Conservation (phyloP, 192 early-diverging fungal species). For the Helicostylum pulchrum region DNA sequence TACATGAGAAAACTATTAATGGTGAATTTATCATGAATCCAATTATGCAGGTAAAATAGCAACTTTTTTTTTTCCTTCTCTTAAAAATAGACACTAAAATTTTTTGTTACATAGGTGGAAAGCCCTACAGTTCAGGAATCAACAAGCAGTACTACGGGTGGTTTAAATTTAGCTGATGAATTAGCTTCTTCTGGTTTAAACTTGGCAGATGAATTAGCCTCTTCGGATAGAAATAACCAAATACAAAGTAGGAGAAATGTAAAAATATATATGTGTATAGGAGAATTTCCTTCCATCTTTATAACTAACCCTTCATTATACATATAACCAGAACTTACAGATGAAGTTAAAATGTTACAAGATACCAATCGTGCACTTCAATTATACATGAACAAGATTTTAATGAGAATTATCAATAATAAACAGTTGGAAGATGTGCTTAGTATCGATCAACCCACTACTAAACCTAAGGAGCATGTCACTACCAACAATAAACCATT, state of each 20-base stretch:
- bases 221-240: too few relatives aligned
- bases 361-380: slow-evolving; percentile 68
- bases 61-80: background rate
- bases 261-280: too few relatives aligned
- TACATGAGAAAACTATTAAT: slow-evolving; percentile 79
- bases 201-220: background rate
- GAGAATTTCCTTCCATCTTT: too few relatives aligned
- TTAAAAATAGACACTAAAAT: background rate
- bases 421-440: slow-evolving; percentile 48
- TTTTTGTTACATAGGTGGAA: slow-evolving; percentile 5
- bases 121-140: background rate
- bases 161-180: slow-evolving; percentile 38
- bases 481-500: background rate
- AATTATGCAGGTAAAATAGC: slow-evolving; percentile 51
- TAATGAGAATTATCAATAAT: slow-evolving; percentile 68
- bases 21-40: slow-evolving; percentile 69
- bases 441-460: slow-evolving; percentile 32
- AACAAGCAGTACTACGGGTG: slow-evolving; percentile 13
- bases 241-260: too few relatives aligned
- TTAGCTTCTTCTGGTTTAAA: slow-evolving; percentile 25
- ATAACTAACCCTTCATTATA: too few relatives aligned
- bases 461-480: slow-evolving; percentile 19
- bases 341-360: slow-evolving; percentile 55
- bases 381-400: slow-evolving; percentile 76
- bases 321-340: slow-evolving; percentile 41